These are phyloP conservation scores for Lathyrus sativus DNA, from an alignment of 306 rosid genomes.

Conservation along the genomic window DNA sequence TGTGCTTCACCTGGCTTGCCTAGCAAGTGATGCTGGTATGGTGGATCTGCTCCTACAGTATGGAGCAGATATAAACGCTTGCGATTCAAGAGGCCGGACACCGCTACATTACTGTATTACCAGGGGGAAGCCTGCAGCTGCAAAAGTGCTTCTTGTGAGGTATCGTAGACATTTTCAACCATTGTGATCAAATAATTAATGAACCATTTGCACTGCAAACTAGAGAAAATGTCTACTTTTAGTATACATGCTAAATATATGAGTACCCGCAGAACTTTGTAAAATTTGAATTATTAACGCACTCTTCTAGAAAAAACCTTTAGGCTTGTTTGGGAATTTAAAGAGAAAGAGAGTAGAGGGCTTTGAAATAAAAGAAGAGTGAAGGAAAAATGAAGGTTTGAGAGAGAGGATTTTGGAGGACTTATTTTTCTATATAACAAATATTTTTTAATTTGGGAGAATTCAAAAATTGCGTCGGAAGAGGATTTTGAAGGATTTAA, in stretches of 20 bases:
- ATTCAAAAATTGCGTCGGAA: no score
- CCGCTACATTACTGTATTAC: conserved; percentile 68
- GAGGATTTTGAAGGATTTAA: no score
- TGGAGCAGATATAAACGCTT: conserved; percentile 67
- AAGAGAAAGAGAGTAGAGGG: no score
- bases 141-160: conserved; percentile 67
- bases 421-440: no score
- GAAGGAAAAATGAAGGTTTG: no score
- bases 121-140: conserved; percentile 48
- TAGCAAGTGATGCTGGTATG: conserved; percentile 66
- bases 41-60: conserved; percentile 78
- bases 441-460: no score
- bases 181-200: conserved; percentile 12
- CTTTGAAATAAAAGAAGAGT: no score
- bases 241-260: conserved; percentile 16
- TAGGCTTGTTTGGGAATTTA: no score
- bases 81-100: conserved; percentile 61
- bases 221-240: conserved; percentile 16
- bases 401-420: no score
- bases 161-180: conserved; percentile 33
- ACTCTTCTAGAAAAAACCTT: conserved; percentile 15
- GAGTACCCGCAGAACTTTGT: background rate
- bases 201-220: conserved; percentile 28
- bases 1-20: conserved; percentile 79
- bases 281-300: conserved; percentile 8